Base-by-base conservation (phyloP, 164 flowering plant species). In the Piper longum region DNA sequence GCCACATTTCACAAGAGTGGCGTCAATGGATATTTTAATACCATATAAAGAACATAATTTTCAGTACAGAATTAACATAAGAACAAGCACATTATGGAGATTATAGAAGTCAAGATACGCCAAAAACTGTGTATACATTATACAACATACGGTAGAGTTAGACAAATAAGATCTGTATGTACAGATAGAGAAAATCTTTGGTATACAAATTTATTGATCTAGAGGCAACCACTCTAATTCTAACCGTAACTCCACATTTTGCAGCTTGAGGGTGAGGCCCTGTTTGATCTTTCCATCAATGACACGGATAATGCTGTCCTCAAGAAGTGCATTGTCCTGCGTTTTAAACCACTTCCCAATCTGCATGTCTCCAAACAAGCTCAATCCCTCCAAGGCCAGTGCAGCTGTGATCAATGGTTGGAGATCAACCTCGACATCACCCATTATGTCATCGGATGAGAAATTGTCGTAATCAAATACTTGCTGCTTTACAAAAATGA, bases 301-400 rank as follows among this genome's bases (percentile, higher is more conserved):
- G 19, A 92, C 90, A 76, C 85, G 83, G 51, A 92, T 81, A 7
- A 71, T 84, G 83, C 98, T 92, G 71, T 92, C 98, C 4, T 76
- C 80, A 26, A 81, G 18, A 54, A 92, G 88, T 45, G 95, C 90
- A 63, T 92, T 92, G 73, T 92, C 97, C 36, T 77, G 60, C 4
- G 98, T 86, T 70, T 88, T 88, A 71, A 92, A 79, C 98, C 98
- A 92, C 67, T 92, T 92, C 13, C 98, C 98, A n/a, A 92, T 89
- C 77, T 89, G 98, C 88, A 92, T 92, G 72, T 92, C 72, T 18
- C 72, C 82, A 70, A 82, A 86, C 88, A 85, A 81, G 63, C 85
- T 84, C 4, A 85, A 82, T 67, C 89, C 91, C 42, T 87, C 96
- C 62, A 76, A 84, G 43, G 97, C 88, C 72, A 80, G 81, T 17